Base-by-base conservation (phyloP, 805 yeast species). In the Candida lessepsii region DNA sequence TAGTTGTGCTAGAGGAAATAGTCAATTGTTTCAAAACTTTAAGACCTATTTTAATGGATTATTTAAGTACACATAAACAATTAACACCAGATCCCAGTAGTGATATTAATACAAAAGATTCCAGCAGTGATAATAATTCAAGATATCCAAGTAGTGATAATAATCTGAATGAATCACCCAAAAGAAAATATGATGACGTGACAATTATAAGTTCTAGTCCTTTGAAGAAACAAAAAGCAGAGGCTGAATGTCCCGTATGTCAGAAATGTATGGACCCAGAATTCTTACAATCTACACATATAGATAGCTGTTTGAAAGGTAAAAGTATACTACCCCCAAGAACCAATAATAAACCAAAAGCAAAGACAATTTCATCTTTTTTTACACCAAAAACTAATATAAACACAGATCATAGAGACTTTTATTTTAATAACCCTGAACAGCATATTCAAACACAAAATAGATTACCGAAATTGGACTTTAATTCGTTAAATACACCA, bases 211-310 rank as follows among this genome's bases (percentile, higher is more conserved):
- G 23, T 10, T 27, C 18, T 3, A 19, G 33, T 35, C 41, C 40
- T 28, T 39, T 46, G 16, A 49, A 50, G 20, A 48, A 52, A 36
- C 19, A 25, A 13, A 29, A 35, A 34, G 10, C n/a, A 15, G 28
- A 66, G 41, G 86, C 76, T 0, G 72, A 65, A 36, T 86, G 95
- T 54, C 95, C 95, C 0, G 69, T 86, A 2, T 86, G 95, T 56
- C 56, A 61, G 7, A 63, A 73, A 29, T 58, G 57, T 19, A 76
- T 81, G 78, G 71, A 83, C 1, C 65, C 80, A 0, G 70, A 62
- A 16, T 72, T 70, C 24, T 61, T 85, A 7, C 86, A 85, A 54
- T 54, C 74, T 3, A 54, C 66, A 1, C 93, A 85, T 54, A 66
- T 85, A 9, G 88, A 81, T 52, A 66, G 66, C 37, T 85, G 95